These are phyloP conservation scores for Suhomyces emberorum DNA, from an alignment of 805 yeast species.

Conservation along the genomic window DNA sequence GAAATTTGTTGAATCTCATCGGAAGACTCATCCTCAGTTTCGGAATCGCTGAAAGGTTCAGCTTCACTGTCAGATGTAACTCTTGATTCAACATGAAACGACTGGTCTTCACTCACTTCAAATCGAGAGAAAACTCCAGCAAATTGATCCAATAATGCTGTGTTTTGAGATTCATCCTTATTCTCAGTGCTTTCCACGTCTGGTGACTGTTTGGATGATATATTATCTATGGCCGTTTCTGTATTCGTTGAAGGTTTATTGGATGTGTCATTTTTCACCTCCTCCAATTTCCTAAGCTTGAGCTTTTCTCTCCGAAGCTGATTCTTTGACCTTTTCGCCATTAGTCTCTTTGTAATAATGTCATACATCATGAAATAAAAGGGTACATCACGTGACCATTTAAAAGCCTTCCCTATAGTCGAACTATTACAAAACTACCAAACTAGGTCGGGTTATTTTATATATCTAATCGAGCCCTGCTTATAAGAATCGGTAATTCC, in stretches of 20 bases:
- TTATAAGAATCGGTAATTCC: too few relatives aligned
- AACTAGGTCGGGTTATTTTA: too few relatives aligned
- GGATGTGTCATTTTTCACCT: conserved; percentile 1
- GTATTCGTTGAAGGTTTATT: not conserved
- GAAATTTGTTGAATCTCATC: conserved; percentile 27
- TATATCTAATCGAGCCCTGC: too few relatives aligned
- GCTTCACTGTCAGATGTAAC: not conserved
- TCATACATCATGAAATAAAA: too few relatives aligned
- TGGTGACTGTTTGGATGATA: not conserved
- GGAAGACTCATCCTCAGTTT: conserved; percentile 19
- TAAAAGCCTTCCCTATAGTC: too few relatives aligned
- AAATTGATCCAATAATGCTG: conserved; percentile 1
- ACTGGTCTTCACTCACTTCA: not conserved
- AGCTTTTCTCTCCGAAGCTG: conserved; percentile 50
- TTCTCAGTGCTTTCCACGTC: not conserved
- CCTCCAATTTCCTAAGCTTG: conserved; percentile 34
- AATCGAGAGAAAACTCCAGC: not conserved
- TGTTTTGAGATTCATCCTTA: not conserved
- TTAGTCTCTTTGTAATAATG: too few relatives aligned
- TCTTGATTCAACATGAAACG: conserved; percentile 2
- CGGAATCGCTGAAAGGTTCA: conserved; percentile 18
- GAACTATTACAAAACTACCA: too few relatives aligned
- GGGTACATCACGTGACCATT: too few relatives aligned
- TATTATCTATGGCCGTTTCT: not conserved
- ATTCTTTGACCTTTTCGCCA: conserved; percentile 46